Percentiles rank a stretch among this genome's conserved stretches.
phyloP scores from a whole-genome alignment of 768 basidiomycete genomes.

The Mycena vitilis region DNA sequence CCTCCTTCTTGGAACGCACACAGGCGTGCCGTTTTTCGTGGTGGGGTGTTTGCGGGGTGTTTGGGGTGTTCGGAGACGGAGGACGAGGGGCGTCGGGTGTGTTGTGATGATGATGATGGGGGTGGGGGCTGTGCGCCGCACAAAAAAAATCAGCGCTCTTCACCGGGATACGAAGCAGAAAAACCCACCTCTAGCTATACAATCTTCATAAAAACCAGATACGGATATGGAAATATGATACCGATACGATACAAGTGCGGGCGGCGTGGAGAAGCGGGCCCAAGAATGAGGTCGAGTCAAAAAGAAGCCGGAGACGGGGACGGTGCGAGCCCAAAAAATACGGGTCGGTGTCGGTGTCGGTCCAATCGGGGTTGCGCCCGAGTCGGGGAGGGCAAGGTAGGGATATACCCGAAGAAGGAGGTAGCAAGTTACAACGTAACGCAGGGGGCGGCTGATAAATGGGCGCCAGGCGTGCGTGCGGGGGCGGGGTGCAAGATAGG shows the following conservation, averaged over 20 bases:
- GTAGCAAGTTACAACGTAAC: too few species aligned
- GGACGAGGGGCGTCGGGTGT: too few species aligned
- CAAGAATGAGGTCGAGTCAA: not conserved
- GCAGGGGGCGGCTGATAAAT: too few species aligned
- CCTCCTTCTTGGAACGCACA: not conserved
- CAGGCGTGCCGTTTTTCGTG: not conserved
- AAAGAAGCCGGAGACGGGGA: too few species aligned
- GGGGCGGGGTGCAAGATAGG: not conserved
- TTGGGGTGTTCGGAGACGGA: not conserved
- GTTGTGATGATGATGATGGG: not conserved
- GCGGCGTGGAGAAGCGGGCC: too few species aligned
- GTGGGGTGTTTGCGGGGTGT: not conserved
- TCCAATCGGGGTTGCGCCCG: too few species aligned
- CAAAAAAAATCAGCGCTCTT: too few species aligned
- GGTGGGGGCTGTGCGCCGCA: not conserved
- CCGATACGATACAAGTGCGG: constrained; percentile 3
- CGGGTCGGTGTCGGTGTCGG: not conserved
- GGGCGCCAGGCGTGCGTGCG: not conserved
- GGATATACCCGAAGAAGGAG: too few species aligned
- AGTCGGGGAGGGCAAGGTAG: too few species aligned
- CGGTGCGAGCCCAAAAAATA: not conserved
- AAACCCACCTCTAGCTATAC: constrained; percentile 13
- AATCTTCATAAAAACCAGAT: not conserved
- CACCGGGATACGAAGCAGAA: not conserved
- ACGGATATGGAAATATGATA: too few species aligned